Conservation (phyloP, 352 stramenopile genomes). For the Pilasporangium apinafurcum region DNA sequence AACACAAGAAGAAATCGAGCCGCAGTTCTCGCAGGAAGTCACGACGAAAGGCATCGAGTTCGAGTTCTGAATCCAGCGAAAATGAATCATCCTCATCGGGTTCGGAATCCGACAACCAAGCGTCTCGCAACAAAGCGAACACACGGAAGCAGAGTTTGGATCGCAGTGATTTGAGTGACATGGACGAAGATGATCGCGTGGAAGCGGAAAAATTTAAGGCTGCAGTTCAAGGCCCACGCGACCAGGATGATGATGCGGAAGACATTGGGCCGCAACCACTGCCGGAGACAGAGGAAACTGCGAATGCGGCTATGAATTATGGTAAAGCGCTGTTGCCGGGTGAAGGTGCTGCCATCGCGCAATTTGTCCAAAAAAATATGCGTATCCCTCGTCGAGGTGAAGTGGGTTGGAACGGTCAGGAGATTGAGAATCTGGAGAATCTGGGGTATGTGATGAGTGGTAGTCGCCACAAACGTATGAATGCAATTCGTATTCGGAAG, state of each 20-base stretch:
- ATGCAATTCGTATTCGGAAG: slow-evolving; percentile 98
- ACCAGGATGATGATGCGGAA: slow-evolving; percentile 66
- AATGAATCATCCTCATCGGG: slow-evolving; percentile 9
- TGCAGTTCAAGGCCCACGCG: slow-evolving; percentile 63
- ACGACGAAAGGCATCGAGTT: too few relatives aligned
- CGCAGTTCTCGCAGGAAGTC: slow-evolving; percentile 10
- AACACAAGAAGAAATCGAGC: slow-evolving; percentile 17
- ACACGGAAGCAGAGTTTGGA: slow-evolving; percentile 5
- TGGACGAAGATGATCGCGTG: slow-evolving; percentile 51
- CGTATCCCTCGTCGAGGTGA: slow-evolving; percentile 97
- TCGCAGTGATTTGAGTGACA: slow-evolving; percentile 10
- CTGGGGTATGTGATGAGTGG: slow-evolving; percentile 97
- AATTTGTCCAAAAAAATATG: slow-evolving; percentile 99
- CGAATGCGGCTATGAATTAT: slow-evolving; percentile 73
- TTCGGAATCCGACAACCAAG: slow-evolving; percentile 6
- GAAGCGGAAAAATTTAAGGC: slow-evolving; percentile 88
- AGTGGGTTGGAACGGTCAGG: slow-evolving; percentile 93
- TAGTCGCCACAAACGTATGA: slow-evolving; percentile 97
- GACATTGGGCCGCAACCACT: slow-evolving; percentile 84
- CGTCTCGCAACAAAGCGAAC: slow-evolving; percentile 15
- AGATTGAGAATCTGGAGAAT: slow-evolving; percentile 96
- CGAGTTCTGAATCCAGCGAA: too few relatives aligned
- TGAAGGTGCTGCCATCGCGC: slow-evolving; percentile 93
- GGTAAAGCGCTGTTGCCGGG: slow-evolving; percentile 91
- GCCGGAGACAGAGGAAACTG: slow-evolving; percentile 33